A percentile compares a stretch with the other conserved stretches of the same genome.
These are phyloP conservation scores for Trichoderma sp. DNA, from an alignment of 2,329 filamentous ascomycete genomes.

Conservation along the genomic window DNA sequence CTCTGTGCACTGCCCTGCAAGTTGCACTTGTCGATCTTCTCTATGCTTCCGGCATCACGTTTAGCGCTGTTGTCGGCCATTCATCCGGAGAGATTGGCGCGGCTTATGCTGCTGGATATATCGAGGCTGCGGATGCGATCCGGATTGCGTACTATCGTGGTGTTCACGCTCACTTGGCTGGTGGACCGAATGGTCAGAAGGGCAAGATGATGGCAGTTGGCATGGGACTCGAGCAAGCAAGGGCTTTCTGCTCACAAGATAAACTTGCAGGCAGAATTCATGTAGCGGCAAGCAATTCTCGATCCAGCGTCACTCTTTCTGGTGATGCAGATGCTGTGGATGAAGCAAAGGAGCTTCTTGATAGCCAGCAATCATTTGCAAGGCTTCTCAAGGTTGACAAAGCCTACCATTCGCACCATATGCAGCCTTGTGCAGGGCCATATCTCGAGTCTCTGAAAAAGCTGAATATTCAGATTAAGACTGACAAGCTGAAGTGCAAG, in stretches of 20 bases:
- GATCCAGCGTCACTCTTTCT: not conserved
- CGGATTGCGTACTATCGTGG: not conserved
- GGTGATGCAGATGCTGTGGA: not conserved
- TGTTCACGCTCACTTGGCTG: not conserved
- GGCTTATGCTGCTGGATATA: not conserved
- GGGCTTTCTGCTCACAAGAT: not conserved
- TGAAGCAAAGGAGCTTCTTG: not conserved
- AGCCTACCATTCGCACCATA: not conserved
- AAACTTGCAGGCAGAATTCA: not conserved
- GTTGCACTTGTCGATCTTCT: not conserved
- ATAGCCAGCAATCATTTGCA: not conserved
- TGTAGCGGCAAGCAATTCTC: not conserved
- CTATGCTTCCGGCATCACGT: not conserved
- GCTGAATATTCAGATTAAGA: not conserved
- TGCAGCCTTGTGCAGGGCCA: not conserved
- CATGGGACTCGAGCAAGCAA: not conserved
- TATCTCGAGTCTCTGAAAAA: not conserved
- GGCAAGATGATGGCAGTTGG: not conserved
- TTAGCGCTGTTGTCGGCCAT: not conserved
- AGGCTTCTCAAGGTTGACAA: not conserved
- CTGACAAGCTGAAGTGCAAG: not conserved
- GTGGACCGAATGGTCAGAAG: not conserved
- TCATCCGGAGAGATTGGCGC: not conserved
- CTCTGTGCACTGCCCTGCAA: not conserved
- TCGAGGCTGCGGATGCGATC: not conserved